phyloP scores from a whole-genome alignment of 805 yeast genomes.

The Candida hungchunana region DNA sequence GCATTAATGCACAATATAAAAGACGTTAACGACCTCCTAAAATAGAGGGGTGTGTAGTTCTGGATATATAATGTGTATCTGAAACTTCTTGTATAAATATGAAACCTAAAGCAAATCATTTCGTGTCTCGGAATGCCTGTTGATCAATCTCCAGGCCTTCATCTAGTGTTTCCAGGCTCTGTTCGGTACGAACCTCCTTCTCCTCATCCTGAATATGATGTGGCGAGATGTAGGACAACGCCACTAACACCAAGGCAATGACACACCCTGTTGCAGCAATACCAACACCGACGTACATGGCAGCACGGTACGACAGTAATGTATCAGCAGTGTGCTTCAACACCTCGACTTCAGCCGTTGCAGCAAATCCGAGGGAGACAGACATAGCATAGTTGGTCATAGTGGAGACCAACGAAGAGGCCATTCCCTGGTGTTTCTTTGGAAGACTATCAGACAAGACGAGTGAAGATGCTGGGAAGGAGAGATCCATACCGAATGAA shows the following conservation, averaged over 20 bases:
- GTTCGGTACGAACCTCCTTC: too few species aligned
- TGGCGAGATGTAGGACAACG: slow-evolving; percentile 8
- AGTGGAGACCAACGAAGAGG: slow-evolving; percentile 68
- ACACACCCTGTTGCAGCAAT: slow-evolving; percentile 44
- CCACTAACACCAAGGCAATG: slow-evolving; percentile 8
- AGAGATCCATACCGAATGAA: slow-evolving; percentile 74
- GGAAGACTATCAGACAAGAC: slow-evolving; percentile 59
- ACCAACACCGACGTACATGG: slow-evolving; percentile 59
- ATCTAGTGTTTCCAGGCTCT: too few species aligned
- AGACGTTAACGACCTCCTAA: too few species aligned
- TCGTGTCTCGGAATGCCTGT: too few species aligned
- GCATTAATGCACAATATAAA: too few species aligned
- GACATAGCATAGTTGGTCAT: slow-evolving; percentile 71
- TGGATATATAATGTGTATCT: too few species aligned
- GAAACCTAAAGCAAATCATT: too few species aligned
- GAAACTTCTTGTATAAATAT: too few species aligned
- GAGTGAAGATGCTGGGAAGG: slow-evolving; percentile 71
- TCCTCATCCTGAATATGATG: neutral
- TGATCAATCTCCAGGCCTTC: too few species aligned
- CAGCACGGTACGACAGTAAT: slow-evolving; percentile 49
- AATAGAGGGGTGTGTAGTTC: too few species aligned
- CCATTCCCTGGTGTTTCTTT: slow-evolving; percentile 66
- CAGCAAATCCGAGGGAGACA: slow-evolving; percentile 64
- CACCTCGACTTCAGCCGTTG: slow-evolving; percentile 53
- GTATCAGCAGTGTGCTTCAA: slow-evolving; percentile 23